Evolutionary conservation across 2,329 filamentous ascomycete genomes (phyloP).

Genomic region (Colletotrichum chrysophilum): DNA sequence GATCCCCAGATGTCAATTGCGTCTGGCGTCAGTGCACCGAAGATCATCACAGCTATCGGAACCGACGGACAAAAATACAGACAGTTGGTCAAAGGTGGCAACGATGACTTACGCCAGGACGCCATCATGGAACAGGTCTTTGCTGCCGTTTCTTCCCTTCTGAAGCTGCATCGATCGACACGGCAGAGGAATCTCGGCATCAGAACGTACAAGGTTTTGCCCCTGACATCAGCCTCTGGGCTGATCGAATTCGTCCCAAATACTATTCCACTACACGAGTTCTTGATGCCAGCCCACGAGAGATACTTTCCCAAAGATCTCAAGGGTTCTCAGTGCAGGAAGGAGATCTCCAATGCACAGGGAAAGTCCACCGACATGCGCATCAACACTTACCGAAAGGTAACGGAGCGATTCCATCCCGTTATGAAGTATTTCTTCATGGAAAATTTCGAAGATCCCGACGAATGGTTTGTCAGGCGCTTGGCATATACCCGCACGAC

Average conservation of each 20-base stretch:
- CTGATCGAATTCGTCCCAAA: slow-evolving; percentile 97
- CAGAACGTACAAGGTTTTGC: slow-evolving; percentile 95
- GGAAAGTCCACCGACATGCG: slow-evolving; percentile 72
- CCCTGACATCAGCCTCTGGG: slow-evolving; percentile 82
- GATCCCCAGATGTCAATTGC: slow-evolving; percentile 83
- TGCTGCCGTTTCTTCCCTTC: slow-evolving; percentile 87
- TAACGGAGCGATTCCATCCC: slow-evolving; percentile 84
- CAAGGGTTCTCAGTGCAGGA: slow-evolving; percentile 77
- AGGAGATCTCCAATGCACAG: slow-evolving; percentile 78
- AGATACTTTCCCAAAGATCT: slow-evolving; percentile 85
- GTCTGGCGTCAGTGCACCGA: slow-evolving; percentile 88
- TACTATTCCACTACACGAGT: slow-evolving; percentile 91
- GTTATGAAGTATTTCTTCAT: slow-evolving; percentile 98
- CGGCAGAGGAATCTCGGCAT: slow-evolving; percentile 89
- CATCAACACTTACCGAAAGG: slow-evolving; percentile 76
- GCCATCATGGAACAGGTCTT: slow-evolving; percentile 99
- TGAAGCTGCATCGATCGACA: slow-evolving; percentile 85
- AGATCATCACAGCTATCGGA: slow-evolving; percentile 84
- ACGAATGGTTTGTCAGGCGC: slow-evolving; percentile 92
- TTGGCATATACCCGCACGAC: slow-evolving; percentile 93
- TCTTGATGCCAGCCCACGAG: slow-evolving; percentile 88
- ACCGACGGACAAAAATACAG: slow-evolving; percentile 82
- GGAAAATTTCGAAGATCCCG: slow-evolving; percentile 90
- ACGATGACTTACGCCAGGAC: slow-evolving; percentile 95
- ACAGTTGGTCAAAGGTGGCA: slow-evolving; percentile 93